Conservation (phyloP, 2,329 filamentous ascomycete species). For the Phialophora verrucosa region DNA sequence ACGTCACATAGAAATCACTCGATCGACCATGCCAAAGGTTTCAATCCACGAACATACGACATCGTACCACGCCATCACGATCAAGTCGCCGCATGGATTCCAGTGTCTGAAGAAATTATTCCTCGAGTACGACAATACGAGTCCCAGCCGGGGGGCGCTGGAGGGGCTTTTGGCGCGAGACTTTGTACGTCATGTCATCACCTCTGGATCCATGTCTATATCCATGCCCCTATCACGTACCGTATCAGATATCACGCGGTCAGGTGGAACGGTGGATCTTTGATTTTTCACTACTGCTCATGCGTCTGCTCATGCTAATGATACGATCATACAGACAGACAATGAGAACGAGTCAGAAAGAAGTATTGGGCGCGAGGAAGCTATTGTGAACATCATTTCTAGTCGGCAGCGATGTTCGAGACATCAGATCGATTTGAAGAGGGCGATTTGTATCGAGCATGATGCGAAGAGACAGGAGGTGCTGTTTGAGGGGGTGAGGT, state of each 20-base stretch:
- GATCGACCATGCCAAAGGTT: slow-evolving; percentile 22
- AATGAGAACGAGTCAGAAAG: slow-evolving; percentile 31
- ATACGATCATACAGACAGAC: slow-evolving; percentile 9
- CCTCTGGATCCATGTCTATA: background rate
- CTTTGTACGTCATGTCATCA: slow-evolving; percentile 5
- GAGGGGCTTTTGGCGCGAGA: slow-evolving; percentile 21
- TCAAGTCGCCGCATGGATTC: slow-evolving; percentile 29
- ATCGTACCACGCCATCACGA: slow-evolving; percentile 29
- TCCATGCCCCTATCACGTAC: no score
- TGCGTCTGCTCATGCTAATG: background rate
- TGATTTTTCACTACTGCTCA: background rate
- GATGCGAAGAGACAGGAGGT: slow-evolving; percentile 22
- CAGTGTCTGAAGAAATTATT: slow-evolving; percentile 29
- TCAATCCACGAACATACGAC: slow-evolving; percentile 24
- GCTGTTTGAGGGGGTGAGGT: slow-evolving; percentile 28
- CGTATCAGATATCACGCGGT: background rate
- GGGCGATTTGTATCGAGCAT: slow-evolving; percentile 27
- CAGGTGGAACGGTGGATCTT: background rate
- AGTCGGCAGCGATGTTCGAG: slow-evolving; percentile 17
- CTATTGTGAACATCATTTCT: slow-evolving; percentile 25
- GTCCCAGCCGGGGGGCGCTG: slow-evolving; percentile 15
- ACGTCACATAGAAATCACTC: no score
- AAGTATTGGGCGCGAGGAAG: slow-evolving; percentile 24
- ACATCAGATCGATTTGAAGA: slow-evolving; percentile 30
- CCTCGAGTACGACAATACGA: slow-evolving; percentile 24